These are phyloP conservation scores for Gracilaria domingensis DNA, from an alignment of 23 red algal species.

Conservation along the genomic window DNA sequence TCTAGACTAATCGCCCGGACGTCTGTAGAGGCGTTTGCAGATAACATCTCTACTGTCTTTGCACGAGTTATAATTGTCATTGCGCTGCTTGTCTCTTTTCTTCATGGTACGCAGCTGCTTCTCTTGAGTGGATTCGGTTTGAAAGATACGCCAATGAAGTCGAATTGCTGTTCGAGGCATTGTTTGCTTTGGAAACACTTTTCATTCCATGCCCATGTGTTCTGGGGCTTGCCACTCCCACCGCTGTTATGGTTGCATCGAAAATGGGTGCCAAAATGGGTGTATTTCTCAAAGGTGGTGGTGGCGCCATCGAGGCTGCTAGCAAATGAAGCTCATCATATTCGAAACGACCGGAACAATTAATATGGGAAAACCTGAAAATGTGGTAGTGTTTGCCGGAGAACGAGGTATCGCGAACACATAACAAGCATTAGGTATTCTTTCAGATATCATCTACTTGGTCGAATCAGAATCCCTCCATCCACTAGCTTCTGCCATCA, in stretches of 20 bases:
- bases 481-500: conserved; percentile 64
- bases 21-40: conserved; percentile 87
- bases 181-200: conserved; percentile 92
- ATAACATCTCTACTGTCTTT: conserved; percentile 86
- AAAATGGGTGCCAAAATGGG: conserved; percentile 69
- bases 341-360: conserved; percentile 99
- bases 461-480: conserved; percentile 73
- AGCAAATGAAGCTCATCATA: conserved; percentile 62
- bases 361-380: conserved; percentile 78
- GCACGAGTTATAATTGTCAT: conserved; percentile 82
- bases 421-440: conserved; percentile 55
- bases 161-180: conserved; percentile 76
- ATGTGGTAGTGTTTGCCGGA: conserved; percentile 60
- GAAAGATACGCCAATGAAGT: conserved; percentile 76
- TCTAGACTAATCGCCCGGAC: conserved; percentile 82
- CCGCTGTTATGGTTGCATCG: conserved; percentile 92
- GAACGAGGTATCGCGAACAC: conserved; percentile 38
- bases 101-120: conserved; percentile 77
- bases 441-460: conserved; percentile 59
- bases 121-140: conserved; percentile 49
- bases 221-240: conserved; percentile 97
- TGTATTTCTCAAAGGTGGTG: conserved; percentile 87
- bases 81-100: conserved; percentile 66
- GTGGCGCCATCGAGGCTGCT: conserved; percentile 69
- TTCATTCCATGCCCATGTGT: conserved; percentile 98